Evolutionary conservation across 176 grass and related monocot genomes (phyloP), one percentile per base, ranked within the genome.

Genomic region (Avena atlantica): DNA sequence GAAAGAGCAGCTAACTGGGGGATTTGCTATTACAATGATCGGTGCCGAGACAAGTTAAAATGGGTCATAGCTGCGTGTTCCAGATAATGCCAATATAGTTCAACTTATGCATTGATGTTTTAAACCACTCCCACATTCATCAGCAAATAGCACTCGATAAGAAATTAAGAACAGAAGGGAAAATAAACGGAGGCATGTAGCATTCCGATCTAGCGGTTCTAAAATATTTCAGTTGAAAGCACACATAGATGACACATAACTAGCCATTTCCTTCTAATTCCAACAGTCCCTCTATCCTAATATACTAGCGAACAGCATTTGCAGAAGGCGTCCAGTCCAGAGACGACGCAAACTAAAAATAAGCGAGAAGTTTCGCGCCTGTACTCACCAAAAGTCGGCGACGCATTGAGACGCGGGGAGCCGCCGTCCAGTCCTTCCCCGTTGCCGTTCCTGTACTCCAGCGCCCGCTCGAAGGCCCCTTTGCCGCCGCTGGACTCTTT

Each of bases 401-500:
- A 90, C 20, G 74, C 36, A n/a, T 76, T 69, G 6, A 84, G 24
- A 50, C 74, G 13, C 6, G 85, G 19, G 20, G 89, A 80, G 36
- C 50, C 75, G 13, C 81, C 89, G 36, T 58, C 84, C 4, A 14
- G 53, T 17, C 80, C 74, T 12, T 2, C 81, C 64, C 89, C 75
- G 68, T 80, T 74, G 42, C 89, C 89, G 4, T 48, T 90, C 81
- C 69, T 57, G 76, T 87, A 91, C 66, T 91, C 89, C 80, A 87
- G 37, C 75, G 89, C 89, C 84, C 74, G 73, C 12, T 15, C 75
- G 45, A 90, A 73, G 17, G 79, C 74, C 47, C 79, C 85, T 58
- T 91, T 84, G 81, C 85, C 7, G 13, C 72, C 72, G 45, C 45
- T 63, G 23, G 74, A n/a, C 48, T 29, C 80, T 10, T 10, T 76